These are phyloP conservation scores for Neurospora sublineolata DNA, from an alignment of 495 filamentous ascomycete genomes.

Conservation along the genomic window DNA sequence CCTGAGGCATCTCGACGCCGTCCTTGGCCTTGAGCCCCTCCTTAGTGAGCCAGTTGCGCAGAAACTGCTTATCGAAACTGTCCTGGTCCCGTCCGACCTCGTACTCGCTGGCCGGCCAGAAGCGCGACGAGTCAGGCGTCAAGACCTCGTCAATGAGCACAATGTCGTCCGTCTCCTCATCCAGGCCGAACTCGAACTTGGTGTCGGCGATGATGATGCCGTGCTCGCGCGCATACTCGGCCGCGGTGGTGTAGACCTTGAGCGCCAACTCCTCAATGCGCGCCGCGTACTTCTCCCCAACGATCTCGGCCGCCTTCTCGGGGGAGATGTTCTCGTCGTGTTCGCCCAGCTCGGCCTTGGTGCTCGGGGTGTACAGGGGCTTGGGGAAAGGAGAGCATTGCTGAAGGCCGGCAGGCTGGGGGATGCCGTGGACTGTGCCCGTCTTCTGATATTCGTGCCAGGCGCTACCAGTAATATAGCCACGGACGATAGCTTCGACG, in stretches of 20 bases:
- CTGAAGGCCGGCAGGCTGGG: slow-evolving; percentile 51
- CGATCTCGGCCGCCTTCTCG: slow-evolving; percentile 52
- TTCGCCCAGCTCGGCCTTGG: slow-evolving; percentile 74
- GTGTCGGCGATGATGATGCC: slow-evolving; percentile 79
- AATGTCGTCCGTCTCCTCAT: slow-evolving; percentile 61
- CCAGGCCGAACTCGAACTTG: slow-evolving; percentile 53
- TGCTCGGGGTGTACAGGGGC: slow-evolving; percentile 80
- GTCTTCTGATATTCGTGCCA: slow-evolving; percentile 64
- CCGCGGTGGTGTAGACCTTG: slow-evolving; percentile 59
- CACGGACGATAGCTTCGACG: slow-evolving; percentile 79
- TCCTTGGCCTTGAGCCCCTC: slow-evolving; percentile 56
- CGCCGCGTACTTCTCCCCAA: slow-evolving; percentile 65
- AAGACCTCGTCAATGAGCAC: slow-evolving; percentile 87
- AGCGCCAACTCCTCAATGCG: slow-evolving; percentile 64
- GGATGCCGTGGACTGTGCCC: slow-evolving; percentile 74
- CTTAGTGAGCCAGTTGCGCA: slow-evolving; percentile 74
- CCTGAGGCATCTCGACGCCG: slow-evolving; percentile 57
- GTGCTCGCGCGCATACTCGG: slow-evolving; percentile 58
- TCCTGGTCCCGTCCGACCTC: slow-evolving; percentile 61
- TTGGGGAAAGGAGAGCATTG: slow-evolving; percentile 61
- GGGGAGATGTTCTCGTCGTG: slow-evolving; percentile 89
- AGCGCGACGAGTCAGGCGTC: slow-evolving; percentile 73
- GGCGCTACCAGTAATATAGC: slow-evolving; percentile 87
- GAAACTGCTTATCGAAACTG: slow-evolving; percentile 82
- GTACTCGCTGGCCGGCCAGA: slow-evolving; percentile 74